A percentile compares a stretch with the other conserved stretches of the same genome.
Evolutionary conservation across 1,139 yeast species (phyloP).

Genomic region (Diutina neorugosa): DNA sequence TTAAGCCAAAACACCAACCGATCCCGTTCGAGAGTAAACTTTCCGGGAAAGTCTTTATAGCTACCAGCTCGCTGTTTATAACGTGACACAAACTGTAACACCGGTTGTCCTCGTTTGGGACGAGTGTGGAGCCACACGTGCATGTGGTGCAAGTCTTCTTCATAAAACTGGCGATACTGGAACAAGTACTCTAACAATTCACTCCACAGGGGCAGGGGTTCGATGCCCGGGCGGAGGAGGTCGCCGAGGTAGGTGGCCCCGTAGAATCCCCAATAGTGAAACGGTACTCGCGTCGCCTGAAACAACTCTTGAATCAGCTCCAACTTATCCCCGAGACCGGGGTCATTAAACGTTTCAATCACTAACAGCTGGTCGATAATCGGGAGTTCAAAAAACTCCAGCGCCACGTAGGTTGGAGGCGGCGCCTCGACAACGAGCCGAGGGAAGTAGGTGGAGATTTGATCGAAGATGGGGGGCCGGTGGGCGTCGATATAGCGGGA

Average conservation of each 20-base stretch:
- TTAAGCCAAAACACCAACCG: slow-evolving; percentile 1
- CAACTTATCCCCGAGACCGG: not conserved
- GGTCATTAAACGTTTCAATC: slow-evolving; percentile 1
- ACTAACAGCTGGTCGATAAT: slow-evolving; percentile 2
- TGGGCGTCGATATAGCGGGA: not conserved
- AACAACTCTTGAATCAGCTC: not conserved
- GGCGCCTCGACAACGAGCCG: not conserved
- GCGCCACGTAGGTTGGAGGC: not conserved
- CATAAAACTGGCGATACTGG: not conserved
- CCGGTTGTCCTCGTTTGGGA: not conserved
- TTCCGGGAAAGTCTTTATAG: not conserved
- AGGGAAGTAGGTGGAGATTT: not conserved
- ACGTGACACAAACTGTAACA: not conserved
- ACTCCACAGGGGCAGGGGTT: not conserved
- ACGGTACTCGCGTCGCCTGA: not conserved
- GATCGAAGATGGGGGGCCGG: not conserved
- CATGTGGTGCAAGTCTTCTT: slow-evolving; percentile 4
- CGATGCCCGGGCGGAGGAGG: not conserved
- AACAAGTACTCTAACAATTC: slow-evolving; percentile 1
- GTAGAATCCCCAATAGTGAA: slow-evolving; percentile 2
- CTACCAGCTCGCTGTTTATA: not conserved
- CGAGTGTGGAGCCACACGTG: slow-evolving; percentile 1
- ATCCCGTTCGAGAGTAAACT: slow-evolving; percentile 1
- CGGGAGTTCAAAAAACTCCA: slow-evolving; percentile 4
- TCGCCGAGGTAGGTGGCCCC: not conserved